These are phyloP conservation scores for Oryza brachyantha DNA, from an alignment of 176 grass and related monocot species.

Conservation along the genomic window DNA sequence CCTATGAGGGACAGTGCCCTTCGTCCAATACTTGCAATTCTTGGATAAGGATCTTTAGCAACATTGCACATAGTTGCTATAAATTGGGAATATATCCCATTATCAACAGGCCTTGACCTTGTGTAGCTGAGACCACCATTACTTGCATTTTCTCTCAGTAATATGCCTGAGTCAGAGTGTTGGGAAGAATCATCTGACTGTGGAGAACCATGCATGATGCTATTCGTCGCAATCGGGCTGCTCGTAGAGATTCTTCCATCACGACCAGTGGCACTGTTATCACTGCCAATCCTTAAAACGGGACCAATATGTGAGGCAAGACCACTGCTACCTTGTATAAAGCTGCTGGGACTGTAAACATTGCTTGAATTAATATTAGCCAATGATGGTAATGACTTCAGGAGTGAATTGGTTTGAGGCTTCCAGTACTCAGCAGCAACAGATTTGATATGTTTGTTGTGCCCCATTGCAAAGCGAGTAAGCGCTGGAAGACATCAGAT, in stretches of 20 bases:
- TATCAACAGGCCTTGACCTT: slow-evolving; percentile 59
- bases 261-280: slow-evolving; percentile 53
- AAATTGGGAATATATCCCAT: slow-evolving; percentile 69
- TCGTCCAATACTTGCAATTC: slow-evolving; percentile 63
- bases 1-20: slow-evolving; percentile 80
- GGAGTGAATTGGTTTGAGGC: slow-evolving; percentile 68
- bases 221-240: slow-evolving; percentile 57
- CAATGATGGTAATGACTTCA: slow-evolving; percentile 77
- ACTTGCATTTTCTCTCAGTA: slow-evolving; percentile 70
- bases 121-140: slow-evolving; percentile 67
- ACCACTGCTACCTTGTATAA: slow-evolving; percentile 45
- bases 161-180: slow-evolving; percentile 82
- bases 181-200: slow-evolving; percentile 95
- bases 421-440: slow-evolving; percentile 84
- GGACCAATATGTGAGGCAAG: slow-evolving; percentile 69
- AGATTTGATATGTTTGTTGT: slow-evolving; percentile 91
- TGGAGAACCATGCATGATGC: slow-evolving; percentile 82
- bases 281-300: slow-evolving; percentile 83
- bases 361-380: slow-evolving; percentile 68
- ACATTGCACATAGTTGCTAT: slow-evolving; percentile 74
- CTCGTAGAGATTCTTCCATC: slow-evolving; percentile 77
- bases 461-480: slow-evolving; percentile 78
- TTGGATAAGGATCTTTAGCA: slow-evolving; percentile 89
- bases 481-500: slow-evolving; percentile 63
- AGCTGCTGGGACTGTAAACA: slow-evolving; percentile 48